phyloP scores from a whole-genome alignment of 805 yeast genomes.

The Suhomyces prunicola region DNA sequence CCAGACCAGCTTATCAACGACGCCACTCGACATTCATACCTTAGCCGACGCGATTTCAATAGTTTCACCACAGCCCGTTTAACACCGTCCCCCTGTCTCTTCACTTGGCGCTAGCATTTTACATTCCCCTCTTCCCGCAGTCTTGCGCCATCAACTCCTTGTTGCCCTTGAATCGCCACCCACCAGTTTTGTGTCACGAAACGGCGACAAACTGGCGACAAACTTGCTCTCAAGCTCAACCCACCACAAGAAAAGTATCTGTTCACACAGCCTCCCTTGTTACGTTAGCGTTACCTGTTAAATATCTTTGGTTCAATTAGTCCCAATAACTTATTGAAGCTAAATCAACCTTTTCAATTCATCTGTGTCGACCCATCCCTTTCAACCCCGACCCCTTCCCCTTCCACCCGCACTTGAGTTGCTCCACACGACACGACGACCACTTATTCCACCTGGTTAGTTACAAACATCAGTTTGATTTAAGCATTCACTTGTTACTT shows the following conservation, averaged over 20 bases:
- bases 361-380: not conserved
- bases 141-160: not conserved
- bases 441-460: not conserved
- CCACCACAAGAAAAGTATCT: not conserved
- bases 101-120: not conserved
- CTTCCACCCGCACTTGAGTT: not conserved
- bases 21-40: not conserved
- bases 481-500: not conserved
- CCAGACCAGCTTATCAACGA: not conserved
- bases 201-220: conserved; percentile 1
- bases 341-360: not conserved
- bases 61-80: not conserved
- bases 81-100: not conserved
- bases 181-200: not conserved
- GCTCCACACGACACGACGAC: not conserved
- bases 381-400: not conserved
- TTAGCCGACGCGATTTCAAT: not conserved
- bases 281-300: not conserved
- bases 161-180: not conserved
- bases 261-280: not conserved
- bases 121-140: not conserved
- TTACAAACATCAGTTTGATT: not conserved
- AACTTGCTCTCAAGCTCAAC: conserved; percentile 1
- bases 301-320: not conserved
- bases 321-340: not conserved